Evolutionary conservation across 371 early-diverging fungal species (phyloP).

Genomic region (Mucor indicus): DNA sequence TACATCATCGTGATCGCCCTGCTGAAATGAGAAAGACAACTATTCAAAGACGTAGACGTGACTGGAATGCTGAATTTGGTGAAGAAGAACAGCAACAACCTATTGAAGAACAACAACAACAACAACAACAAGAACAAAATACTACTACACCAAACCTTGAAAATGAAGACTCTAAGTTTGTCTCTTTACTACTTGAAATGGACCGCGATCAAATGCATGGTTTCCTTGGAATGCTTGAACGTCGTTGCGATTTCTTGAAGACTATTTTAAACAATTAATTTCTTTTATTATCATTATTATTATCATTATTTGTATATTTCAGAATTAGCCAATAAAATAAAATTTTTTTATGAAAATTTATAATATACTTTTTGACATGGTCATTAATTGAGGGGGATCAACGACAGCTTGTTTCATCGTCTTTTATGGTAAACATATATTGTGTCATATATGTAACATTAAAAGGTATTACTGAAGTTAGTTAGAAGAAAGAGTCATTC

Average conservation of each 20-base stretch:
- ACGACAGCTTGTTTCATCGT: no score
- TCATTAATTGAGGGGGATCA: no score
- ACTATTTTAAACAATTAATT: constrained; percentile 15
- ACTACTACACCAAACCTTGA: constrained; percentile 4
- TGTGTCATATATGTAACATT: no score
- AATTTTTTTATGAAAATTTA: no score
- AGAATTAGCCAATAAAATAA: no score
- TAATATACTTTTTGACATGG: no score
- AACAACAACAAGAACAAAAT: not conserved
- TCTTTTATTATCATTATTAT: no score
- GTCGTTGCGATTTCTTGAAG: constrained; percentile 31
- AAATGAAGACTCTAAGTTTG: constrained; percentile 40
- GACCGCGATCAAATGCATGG: constrained; percentile 52
- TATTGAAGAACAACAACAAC: not conserved
- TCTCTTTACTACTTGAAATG: constrained; percentile 45
- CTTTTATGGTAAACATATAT: no score
- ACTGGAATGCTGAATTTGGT: constrained; percentile 18
- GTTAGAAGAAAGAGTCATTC: no score
- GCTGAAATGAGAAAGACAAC: constrained; percentile 30
- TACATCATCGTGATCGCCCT: constrained; percentile 29
- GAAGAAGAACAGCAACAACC: constrained; percentile 4
- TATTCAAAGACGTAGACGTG: constrained; percentile 29
- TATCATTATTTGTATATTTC: no score
- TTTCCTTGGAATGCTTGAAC: constrained; percentile 45
- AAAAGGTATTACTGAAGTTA: no score